A percentile compares a stretch with the other conserved stretches of the same genome.
These are phyloP conservation scores for Gorgonomyces haynaldii DNA, from an alignment of 192 early-diverging fungal genomes.

Conservation along the genomic window DNA sequence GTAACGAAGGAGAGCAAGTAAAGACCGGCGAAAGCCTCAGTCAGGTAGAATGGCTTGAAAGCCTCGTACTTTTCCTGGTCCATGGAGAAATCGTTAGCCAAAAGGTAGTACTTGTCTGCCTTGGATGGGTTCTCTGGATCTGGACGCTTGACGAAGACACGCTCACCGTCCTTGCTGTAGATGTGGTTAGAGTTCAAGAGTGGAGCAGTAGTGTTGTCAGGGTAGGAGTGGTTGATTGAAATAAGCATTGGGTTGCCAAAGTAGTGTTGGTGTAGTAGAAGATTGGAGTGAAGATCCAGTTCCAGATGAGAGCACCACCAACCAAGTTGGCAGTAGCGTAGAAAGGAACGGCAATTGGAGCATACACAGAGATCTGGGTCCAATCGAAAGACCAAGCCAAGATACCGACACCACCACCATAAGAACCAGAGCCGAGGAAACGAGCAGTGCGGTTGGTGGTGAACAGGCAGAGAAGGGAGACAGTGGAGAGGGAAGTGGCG, in stretches of 20 bases:
- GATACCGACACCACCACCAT: conserved; percentile 41
- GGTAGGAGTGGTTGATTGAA: too few species aligned
- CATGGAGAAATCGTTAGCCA: conserved; percentile 14
- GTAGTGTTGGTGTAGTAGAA: conserved; percentile 6
- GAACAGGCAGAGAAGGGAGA: conserved; percentile 28
- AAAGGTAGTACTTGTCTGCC: conserved; percentile 6
- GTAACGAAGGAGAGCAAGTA: conserved; percentile 11
- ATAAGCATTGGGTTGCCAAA: too few species aligned
- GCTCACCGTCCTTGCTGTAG: neutral
- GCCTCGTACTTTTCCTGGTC: conserved; percentile 3
- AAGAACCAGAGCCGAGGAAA: conserved; percentile 17
- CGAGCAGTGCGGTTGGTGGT: conserved; percentile 39
- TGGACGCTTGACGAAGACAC: conserved; percentile 2
- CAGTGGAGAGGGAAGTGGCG: neutral
- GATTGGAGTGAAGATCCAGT: conserved; percentile 39
- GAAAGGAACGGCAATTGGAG: conserved; percentile 61
- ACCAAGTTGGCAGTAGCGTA: conserved; percentile 46
- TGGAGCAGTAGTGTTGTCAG: neutral
- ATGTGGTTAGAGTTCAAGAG: conserved; percentile 5
- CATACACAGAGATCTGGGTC: conserved; percentile 20
- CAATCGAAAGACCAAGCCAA: conserved; percentile 50
- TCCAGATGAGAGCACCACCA: conserved; percentile 17
- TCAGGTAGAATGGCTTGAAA: neutral
- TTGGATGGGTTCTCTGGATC: too few species aligned
- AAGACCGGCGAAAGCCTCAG: conserved; percentile 2